These are phyloP conservation scores for Kwoniella europaea DNA, from an alignment of 768 basidiomycete genomes.

Conservation along the genomic window DNA sequence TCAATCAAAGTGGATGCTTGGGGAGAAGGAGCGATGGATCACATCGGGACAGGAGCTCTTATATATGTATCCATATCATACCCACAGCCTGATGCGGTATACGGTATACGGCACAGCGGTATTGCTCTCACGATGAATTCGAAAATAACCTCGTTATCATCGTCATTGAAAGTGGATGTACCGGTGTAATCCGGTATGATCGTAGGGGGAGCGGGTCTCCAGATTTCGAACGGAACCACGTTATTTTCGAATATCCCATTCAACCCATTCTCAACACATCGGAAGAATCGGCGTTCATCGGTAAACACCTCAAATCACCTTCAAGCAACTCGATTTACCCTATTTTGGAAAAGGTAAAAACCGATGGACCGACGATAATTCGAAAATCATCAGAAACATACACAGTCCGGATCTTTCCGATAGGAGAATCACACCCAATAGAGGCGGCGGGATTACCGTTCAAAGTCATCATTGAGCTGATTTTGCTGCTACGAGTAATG, in stretches of 20 bases:
- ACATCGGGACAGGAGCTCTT: background rate
- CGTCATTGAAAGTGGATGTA: background rate
- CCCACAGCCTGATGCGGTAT: background rate
- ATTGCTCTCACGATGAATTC: background rate
- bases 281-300: slow-evolving; percentile 9
- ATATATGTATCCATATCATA: slow-evolving; percentile 8
- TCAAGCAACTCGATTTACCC: background rate
- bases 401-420: slow-evolving; percentile 16
- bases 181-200: background rate
- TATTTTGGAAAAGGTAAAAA: background rate
- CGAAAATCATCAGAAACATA: slow-evolving; percentile 11
- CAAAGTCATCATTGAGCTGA: too few relatives aligned
- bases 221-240: slow-evolving; percentile 14
- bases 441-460: background rate
- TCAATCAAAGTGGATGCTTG: background rate
- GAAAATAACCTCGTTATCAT: background rate
- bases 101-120: too few relatives aligned
- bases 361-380: slow-evolving; percentile 23
- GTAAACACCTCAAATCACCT: background rate
- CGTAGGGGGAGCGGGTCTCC: slow-evolving; percentile 2
- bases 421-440: background rate
- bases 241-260: slow-evolving; percentile 5
- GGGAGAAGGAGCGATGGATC: background rate
- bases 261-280: background rate
- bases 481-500: too few relatives aligned